Conservation (phyloP, 768 basidiomycete genomes). For the Gautieria morchelliformis region DNA sequence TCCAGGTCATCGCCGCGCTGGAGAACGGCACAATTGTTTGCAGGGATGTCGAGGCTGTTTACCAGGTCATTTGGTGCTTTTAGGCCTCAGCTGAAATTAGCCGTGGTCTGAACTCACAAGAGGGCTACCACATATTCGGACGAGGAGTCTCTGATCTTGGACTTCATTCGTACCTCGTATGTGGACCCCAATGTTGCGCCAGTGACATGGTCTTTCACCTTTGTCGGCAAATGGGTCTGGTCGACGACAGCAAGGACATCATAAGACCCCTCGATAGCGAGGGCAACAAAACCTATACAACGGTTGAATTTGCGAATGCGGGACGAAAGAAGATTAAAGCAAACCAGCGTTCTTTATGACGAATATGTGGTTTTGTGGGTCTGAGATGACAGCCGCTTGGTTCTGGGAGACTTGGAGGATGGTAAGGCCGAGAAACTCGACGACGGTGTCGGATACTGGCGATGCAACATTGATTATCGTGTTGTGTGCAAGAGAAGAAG, state of each 20-base stretch:
- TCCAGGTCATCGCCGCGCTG: constrained; percentile 75
- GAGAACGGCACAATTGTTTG: constrained; percentile 79
- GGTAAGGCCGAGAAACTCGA: constrained; percentile 70
- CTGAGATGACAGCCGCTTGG: constrained; percentile 66
- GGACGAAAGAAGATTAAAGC: constrained; percentile 12
- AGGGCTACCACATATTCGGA: constrained; percentile 71
- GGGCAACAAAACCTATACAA: constrained; percentile 55
- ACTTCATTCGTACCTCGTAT: constrained; percentile 74
- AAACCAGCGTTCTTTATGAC: constrained; percentile 40
- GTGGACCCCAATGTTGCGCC: constrained; percentile 56
- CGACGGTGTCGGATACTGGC: constrained; percentile 71
- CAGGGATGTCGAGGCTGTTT: constrained; percentile 67
- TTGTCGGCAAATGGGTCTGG: constrained; percentile 63
- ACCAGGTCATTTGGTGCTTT: background rate
- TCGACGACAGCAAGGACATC: constrained; percentile 72
- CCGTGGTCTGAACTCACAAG: constrained; percentile 40
- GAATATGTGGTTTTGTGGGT: constrained; percentile 72
- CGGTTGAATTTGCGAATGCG: constrained; percentile 9
- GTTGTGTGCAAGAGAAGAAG: background rate
- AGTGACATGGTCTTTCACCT: constrained; percentile 55
- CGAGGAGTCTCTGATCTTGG: constrained; percentile 32
- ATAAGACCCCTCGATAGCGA: constrained; percentile 70
- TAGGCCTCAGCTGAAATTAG: background rate
- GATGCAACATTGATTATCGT: background rate
- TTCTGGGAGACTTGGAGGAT: constrained; percentile 87